A percentile compares a stretch with the other conserved stretches of the same genome.
Evolutionary conservation across 805 yeast genomes (phyloP).

Genomic region (Saturnispora sanitii): DNA sequence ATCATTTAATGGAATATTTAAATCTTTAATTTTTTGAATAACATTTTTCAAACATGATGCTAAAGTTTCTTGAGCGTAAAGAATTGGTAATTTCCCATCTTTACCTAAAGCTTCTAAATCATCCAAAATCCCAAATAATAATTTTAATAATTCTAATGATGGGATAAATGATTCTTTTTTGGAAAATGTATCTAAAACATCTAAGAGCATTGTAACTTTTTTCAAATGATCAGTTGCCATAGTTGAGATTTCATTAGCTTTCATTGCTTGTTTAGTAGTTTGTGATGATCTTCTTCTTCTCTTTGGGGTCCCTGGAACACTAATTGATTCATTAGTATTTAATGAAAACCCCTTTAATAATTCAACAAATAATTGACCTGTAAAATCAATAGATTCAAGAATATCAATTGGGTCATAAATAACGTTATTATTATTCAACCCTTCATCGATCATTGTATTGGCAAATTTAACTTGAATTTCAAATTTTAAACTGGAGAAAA

Average conservation of each 20-base stretch:
- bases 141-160: slow-evolving; percentile 30
- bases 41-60: slow-evolving; percentile 76
- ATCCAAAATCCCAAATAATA: slow-evolving; percentile 49
- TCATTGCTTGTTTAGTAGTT: slow-evolving; percentile 64
- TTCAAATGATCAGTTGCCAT: slow-evolving; percentile 73
- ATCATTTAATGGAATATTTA: slow-evolving; percentile 34
- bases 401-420: slow-evolving; percentile 46
- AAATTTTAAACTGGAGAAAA: slow-evolving; percentile 47
- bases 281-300: slow-evolving; percentile 80
- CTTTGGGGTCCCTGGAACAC: slow-evolving; percentile 40
- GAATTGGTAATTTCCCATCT: slow-evolving; percentile 85
- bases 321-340: slow-evolving; percentile 16
- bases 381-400: slow-evolving; percentile 44
- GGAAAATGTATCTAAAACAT: slow-evolving; percentile 53
- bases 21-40: slow-evolving; percentile 43
- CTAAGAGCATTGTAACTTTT: slow-evolving; percentile 69
- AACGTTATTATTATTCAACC: slow-evolving; percentile 29
- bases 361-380: slow-evolving; percentile 46
- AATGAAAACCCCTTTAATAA: slow-evolving; percentile 41
- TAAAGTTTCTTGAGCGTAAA: slow-evolving; percentile 83
- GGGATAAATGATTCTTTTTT: slow-evolving; percentile 17
- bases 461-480: slow-evolving; percentile 52
- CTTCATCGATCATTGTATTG: slow-evolving; percentile 46
- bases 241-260: slow-evolving; percentile 57
- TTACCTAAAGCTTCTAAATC: slow-evolving; percentile 78